Evolutionary conservation across 23 red algal species (phyloP).

Genomic region (Chondrus crispus): DNA sequence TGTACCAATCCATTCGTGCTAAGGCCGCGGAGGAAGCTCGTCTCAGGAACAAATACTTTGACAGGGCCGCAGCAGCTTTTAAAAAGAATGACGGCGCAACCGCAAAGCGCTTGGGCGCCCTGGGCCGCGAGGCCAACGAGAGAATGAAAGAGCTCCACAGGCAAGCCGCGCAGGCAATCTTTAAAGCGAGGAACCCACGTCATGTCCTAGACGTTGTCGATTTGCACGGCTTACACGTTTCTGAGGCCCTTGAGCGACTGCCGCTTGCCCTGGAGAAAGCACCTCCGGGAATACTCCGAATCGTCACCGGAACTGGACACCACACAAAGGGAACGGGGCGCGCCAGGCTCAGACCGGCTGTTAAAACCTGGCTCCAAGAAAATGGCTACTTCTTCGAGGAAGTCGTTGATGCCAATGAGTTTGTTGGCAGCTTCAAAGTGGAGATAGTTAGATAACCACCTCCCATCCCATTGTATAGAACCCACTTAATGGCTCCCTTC

Average conservation of each 20-base stretch:
- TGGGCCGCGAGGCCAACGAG: slow-evolving; percentile 62
- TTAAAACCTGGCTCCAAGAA: slow-evolving; percentile 56
- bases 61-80: slow-evolving; percentile 43
- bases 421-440: slow-evolving; percentile 66
- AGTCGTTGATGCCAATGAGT: slow-evolving; percentile 70
- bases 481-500: too few relatives aligned
- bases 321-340: slow-evolving; percentile 57
- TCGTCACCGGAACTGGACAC: slow-evolving; percentile 62
- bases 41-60: slow-evolving; percentile 56
- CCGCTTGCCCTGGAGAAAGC: slow-evolving; percentile 37
- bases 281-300: slow-evolving; percentile 10
- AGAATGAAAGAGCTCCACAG: slow-evolving; percentile 61
- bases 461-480: too few relatives aligned
- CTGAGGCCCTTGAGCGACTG: slow-evolving; percentile 64
- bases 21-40: slow-evolving; percentile 48
- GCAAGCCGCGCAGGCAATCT: slow-evolving; percentile 53
- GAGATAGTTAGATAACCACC: slow-evolving; percentile 24
- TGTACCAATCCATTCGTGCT: slow-evolving; percentile 34
- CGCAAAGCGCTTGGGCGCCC: slow-evolving; percentile 38
- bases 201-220: slow-evolving; percentile 54
- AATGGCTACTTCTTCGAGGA: slow-evolving; percentile 71
- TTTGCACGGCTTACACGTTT: slow-evolving; percentile 72
- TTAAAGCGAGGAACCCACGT: slow-evolving; percentile 32
- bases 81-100: slow-evolving; percentile 48
- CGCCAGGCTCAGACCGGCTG: slow-evolving; percentile 61